Evolutionary conservation across 768 basidiomycete genomes (phyloP).

Genomic region (Boletellus emodensis): DNA sequence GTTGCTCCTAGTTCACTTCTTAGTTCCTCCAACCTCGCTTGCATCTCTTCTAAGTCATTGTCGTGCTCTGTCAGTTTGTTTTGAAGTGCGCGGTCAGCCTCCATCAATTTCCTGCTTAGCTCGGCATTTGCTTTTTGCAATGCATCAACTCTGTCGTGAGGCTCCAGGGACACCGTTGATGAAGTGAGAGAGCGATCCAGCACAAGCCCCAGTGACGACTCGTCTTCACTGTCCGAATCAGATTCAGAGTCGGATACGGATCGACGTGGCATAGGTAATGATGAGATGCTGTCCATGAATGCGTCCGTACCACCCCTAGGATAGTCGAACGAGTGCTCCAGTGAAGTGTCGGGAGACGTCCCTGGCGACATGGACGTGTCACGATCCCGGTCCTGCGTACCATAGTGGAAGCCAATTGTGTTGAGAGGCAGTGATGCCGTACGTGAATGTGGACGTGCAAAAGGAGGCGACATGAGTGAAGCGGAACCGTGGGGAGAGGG

Average conservation of each 20-base stretch:
- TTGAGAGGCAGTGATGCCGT: slow-evolving; percentile 45
- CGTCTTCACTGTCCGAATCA: slow-evolving; percentile 48
- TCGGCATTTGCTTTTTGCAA: slow-evolving; percentile 73
- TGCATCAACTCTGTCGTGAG: slow-evolving; percentile 68
- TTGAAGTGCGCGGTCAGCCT: slow-evolving; percentile 67
- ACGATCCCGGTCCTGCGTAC: slow-evolving; percentile 38
- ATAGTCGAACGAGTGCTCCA: slow-evolving; percentile 38
- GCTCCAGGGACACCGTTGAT: slow-evolving; percentile 68
- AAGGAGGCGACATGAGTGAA: slow-evolving; percentile 40
- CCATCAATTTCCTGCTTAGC: slow-evolving; percentile 67
- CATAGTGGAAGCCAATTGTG: slow-evolving; percentile 40
- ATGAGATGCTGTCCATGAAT: slow-evolving; percentile 47
- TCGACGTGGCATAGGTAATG: slow-evolving; percentile 54
- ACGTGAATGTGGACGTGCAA: slow-evolving; percentile 66
- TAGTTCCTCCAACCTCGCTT: slow-evolving; percentile 72
- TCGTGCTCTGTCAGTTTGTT: slow-evolving; percentile 74
- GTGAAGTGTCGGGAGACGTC: slow-evolving; percentile 34
- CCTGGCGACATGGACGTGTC: slow-evolving; percentile 25
- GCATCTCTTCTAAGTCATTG: slow-evolving; percentile 76
- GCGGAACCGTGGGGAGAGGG: slow-evolving; percentile 41
- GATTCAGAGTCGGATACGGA: slow-evolving; percentile 40
- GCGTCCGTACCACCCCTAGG: slow-evolving; percentile 32
- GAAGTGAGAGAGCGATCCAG: slow-evolving; percentile 54
- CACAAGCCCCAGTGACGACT: slow-evolving; percentile 52
- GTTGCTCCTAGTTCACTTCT: slow-evolving; percentile 71